phyloP scores from a whole-genome alignment of 108 stramenopile species.

The Cyclotella cryptica region DNA sequence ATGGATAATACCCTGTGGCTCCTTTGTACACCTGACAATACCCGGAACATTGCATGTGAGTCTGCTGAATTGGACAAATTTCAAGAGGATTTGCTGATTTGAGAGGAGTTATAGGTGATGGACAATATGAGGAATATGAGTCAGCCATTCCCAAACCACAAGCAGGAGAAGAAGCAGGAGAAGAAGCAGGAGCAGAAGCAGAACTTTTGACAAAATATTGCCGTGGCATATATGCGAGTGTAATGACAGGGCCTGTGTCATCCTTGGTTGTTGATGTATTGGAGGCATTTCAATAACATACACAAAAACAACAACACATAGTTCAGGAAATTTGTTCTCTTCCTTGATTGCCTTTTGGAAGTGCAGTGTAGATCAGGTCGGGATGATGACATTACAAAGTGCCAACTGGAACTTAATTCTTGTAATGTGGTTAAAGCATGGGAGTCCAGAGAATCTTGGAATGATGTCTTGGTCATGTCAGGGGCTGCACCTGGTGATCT shows the following conservation, averaged over 20 bases:
- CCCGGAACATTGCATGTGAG: constrained; percentile 70
- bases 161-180: too few relatives aligned
- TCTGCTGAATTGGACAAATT: constrained; percentile 68
- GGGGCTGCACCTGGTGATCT: constrained; percentile 83
- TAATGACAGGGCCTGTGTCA: constrained; percentile 82
- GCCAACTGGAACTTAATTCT: constrained; percentile 65
- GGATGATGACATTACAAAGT: constrained; percentile 62
- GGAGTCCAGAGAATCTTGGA: constrained; percentile 82
- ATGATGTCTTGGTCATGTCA: constrained; percentile 73
- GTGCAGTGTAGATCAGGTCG: constrained; percentile 67
- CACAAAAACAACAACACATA: constrained; percentile 65
- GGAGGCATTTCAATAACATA: constrained; percentile 61
- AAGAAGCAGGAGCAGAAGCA: too few relatives aligned
- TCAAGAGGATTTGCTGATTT: constrained; percentile 37
- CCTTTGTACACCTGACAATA: constrained; percentile 74
- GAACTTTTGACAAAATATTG: constrained; percentile 51
- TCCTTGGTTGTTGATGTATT: constrained; percentile 75
- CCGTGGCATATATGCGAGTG: constrained; percentile 51
- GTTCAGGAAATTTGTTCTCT: constrained; percentile 70
- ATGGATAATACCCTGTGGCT: constrained; percentile 83
- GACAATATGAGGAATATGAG: constrained; percentile 7
- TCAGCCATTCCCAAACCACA: constrained; percentile 50
- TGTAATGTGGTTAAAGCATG: constrained; percentile 81
- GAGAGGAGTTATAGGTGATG: constrained; percentile 10
- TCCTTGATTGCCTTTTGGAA: constrained; percentile 70